Percentiles rank a stretch among this genome's conserved stretches.
phyloP scores from a whole-genome alignment of 495 filamentous ascomycete species.

The Staphylotrichum tortipilum region DNA sequence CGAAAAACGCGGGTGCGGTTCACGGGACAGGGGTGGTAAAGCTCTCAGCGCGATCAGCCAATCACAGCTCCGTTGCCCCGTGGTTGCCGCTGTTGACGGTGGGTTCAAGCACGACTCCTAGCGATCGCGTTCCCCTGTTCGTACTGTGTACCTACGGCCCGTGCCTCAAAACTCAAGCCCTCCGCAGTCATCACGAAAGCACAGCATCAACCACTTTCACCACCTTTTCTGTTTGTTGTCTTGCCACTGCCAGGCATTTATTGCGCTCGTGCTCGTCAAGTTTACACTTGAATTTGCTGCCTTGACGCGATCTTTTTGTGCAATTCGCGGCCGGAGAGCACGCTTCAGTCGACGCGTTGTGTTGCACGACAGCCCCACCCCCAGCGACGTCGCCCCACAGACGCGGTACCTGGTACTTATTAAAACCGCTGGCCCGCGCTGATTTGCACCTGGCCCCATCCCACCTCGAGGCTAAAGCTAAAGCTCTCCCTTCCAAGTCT shows the following conservation, averaged over 20 bases:
- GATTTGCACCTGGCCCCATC: conserved; percentile 18
- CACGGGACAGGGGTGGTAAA: conserved; percentile 7
- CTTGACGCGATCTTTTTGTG: background rate
- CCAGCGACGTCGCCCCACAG: background rate
- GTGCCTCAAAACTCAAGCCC: conserved; percentile 9
- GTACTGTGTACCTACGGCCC: conserved; percentile 22
- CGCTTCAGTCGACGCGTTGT: conserved; percentile 9
- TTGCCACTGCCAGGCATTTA: too few species aligned
- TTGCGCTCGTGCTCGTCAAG: too few species aligned
- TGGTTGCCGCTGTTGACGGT: conserved; percentile 41
- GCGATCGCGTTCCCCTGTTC: conserved; percentile 18
- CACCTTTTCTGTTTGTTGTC: too few species aligned
- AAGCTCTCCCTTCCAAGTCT: conserved; percentile 9
- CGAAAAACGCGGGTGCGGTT: conserved; percentile 24
- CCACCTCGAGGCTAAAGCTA: conserved; percentile 21
- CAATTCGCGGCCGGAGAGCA: too few species aligned
- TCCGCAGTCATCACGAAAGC: too few species aligned
- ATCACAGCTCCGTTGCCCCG: conserved; percentile 38
- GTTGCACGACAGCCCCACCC: background rate
- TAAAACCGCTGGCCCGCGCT: conserved; percentile 19
- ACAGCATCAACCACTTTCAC: background rate
- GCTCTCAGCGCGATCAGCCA: conserved; percentile 21
- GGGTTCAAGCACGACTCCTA: conserved; percentile 17
- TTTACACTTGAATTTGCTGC: too few species aligned
- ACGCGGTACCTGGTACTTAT: conserved; percentile 24